Base-by-base conservation (phyloP, 495 filamentous ascomycete species). In the Choiromyces venosus region DNA sequence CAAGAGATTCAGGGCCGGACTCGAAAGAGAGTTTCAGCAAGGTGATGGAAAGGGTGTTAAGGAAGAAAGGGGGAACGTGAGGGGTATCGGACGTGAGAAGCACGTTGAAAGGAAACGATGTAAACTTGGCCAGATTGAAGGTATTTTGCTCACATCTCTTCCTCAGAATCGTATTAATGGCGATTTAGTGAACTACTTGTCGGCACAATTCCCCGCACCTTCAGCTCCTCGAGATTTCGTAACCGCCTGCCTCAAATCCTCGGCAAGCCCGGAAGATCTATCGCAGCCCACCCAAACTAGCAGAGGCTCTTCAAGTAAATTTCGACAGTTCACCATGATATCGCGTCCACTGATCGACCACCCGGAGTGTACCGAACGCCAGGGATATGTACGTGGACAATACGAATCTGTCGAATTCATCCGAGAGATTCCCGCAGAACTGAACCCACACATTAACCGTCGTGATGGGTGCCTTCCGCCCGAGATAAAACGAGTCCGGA, bases 381-480 rank as follows among this genome's bases (percentile, higher is more conserved):
- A 88, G 72, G 90, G 91, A 12, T 93, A 91, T 77, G 90, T 96
- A 69, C 85, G 93, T 21, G 95, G 94, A 0, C 85, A 90, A 72
- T 98, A 97, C 82, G 94, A 98, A 84, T 93, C 91, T 19, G 90
- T 98, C 35, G 94, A 97, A 82, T 87, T 97, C 70, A 92, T 98
- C 69, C 86, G 95, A 56, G 95, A 97, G 83, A 86, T 97, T 37
- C 89, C 89, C 1, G 70, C 84, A 12, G 83, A 85, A 0, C 83
- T 80, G 71, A 76, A 81, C 9, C 80, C 81, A 19, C 76, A 77
- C 36, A 75, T 75, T 29, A 69, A 69, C 14, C 65, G 37, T 18
- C 65, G 36, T 33, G 44, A 44, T n/a, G 46, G 46, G 46, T 68
- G 82, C 76, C 69, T 72, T 65, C 39, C 37, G 36, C 67, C 35